Conservation (phyloP, 1,139 yeast genomes). For the Pichiaceae sp. region DNA sequence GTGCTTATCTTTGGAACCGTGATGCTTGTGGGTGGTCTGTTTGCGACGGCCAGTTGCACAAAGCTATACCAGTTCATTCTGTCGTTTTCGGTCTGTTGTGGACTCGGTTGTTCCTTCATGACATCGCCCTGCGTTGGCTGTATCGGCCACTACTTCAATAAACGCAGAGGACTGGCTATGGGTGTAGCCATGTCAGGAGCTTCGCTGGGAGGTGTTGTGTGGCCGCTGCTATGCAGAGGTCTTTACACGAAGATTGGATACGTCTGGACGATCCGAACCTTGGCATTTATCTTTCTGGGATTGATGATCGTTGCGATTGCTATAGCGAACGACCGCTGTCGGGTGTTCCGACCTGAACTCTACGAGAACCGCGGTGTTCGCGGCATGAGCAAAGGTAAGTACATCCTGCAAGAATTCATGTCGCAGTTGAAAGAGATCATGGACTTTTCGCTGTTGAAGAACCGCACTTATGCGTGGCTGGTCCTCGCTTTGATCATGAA, state of each 20-base stretch:
- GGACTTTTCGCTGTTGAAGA: slow-evolving; percentile 20
- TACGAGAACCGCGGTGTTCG: slow-evolving; percentile 1
- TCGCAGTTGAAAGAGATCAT: slow-evolving; percentile 14
- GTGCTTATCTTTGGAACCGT: slow-evolving; percentile 39
- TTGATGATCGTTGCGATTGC: slow-evolving; percentile 32
- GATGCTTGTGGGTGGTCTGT: slow-evolving; percentile 40
- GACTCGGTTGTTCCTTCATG: slow-evolving; percentile 51
- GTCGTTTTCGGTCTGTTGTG: slow-evolving; percentile 47
- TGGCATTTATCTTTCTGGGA: slow-evolving; percentile 40
- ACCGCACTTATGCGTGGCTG: slow-evolving; percentile 15
- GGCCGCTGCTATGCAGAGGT: slow-evolving; percentile 50
- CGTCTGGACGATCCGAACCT: slow-evolving; percentile 52
- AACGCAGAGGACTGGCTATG: slow-evolving; percentile 50
- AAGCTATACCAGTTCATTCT: slow-evolving; percentile 51
- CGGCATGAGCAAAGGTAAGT: slow-evolving; percentile 10
- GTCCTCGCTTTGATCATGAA: slow-evolving; percentile 21
- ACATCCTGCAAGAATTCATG: not conserved
- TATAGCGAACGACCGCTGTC: slow-evolving; percentile 38
- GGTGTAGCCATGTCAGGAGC: slow-evolving; percentile 61
- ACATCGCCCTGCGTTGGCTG: slow-evolving; percentile 54
- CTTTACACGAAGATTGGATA: slow-evolving; percentile 47
- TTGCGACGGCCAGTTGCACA: slow-evolving; percentile 47
- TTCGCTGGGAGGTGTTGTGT: slow-evolving; percentile 55
- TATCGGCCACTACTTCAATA: slow-evolving; percentile 49
- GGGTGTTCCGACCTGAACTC: slow-evolving; percentile 7